These are phyloP conservation scores for Talaromyces pinophilus DNA, from an alignment of 2,329 filamentous ascomycete species.

Conservation along the genomic window DNA sequence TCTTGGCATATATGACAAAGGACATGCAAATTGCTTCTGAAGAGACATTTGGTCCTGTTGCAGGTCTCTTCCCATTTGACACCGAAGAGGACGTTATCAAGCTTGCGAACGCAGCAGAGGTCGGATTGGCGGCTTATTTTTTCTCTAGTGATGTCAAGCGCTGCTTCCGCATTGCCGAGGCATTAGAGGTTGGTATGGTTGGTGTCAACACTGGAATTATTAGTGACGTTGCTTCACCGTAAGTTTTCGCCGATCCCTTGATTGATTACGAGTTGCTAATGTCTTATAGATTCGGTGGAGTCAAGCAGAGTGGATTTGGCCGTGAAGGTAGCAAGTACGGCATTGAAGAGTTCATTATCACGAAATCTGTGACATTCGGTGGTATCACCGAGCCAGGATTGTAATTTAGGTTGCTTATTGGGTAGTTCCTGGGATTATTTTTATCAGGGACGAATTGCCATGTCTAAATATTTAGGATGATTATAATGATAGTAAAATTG, in stretches of 20 bases:
- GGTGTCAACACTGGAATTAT: conserved; percentile 71
- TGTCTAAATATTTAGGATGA: not conserved
- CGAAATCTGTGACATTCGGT: conserved; percentile 69
- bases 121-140: conserved; percentile 93
- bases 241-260: conserved; percentile 29
- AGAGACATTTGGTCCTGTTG: conserved; percentile 95
- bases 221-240: conserved; percentile 55
- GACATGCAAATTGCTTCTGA: conserved; percentile 83
- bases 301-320: conserved; percentile 81
- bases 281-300: conserved; percentile 66
- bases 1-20: conserved; percentile 80
- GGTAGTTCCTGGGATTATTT: not conserved
- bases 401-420: conserved; percentile 5
- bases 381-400: conserved; percentile 57
- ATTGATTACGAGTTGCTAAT: conserved; percentile 25
- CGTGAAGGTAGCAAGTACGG: conserved; percentile 77
- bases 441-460: not conserved
- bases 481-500: not conserved
- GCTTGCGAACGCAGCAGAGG: conserved; percentile 77
- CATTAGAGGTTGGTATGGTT: conserved; percentile 54
- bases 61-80: conserved; percentile 83
- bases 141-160: conserved; percentile 67
- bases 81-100: conserved; percentile 85
- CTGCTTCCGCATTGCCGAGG: conserved; percentile 62
- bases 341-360: conserved; percentile 72